Percentiles rank a stretch among this genome's conserved stretches.
Conservation (phyloP, 345 rosid genomes). For the Litchi chinensis region DNA sequence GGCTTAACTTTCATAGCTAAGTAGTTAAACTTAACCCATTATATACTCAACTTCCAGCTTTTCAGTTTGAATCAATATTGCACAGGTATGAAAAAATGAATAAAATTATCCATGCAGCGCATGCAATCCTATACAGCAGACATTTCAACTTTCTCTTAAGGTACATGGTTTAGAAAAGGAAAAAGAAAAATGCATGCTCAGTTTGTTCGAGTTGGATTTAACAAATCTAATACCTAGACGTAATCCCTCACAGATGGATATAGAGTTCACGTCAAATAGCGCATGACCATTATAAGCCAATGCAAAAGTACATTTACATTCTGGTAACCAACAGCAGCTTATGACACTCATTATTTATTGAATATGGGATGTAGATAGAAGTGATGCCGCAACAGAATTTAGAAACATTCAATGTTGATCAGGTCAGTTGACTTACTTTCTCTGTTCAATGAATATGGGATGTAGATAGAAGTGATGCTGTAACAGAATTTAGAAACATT, state of each 20-base stretch:
- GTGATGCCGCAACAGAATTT: background rate
- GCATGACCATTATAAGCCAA: background rate
- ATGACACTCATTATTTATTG: background rate
- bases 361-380: background rate
- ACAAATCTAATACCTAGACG: background rate
- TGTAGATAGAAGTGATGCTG: background rate
- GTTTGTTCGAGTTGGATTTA: background rate
- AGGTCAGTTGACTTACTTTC: constrained; percentile 40
- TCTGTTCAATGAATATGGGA: constrained; percentile 31
- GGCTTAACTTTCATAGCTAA: background rate
- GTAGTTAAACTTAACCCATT: background rate
- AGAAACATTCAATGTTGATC: background rate
- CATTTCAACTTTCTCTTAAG: background rate
- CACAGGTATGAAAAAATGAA: background rate
- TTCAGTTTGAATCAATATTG: background rate
- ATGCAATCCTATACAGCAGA: background rate
- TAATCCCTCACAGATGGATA: background rate
- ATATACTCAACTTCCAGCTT: background rate
- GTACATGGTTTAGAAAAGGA: background rate
- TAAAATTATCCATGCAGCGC: background rate
- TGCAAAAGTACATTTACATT: background rate
- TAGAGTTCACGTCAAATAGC: background rate
- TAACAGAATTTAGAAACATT: background rate
- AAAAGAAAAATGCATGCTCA: background rate
- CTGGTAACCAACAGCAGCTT: background rate